Percentiles rank a stretch among this genome's conserved stretches.
phyloP scores from a whole-genome alignment of 2,329 filamentous ascomycete genomes.

The Aspergillus arachidicola region DNA sequence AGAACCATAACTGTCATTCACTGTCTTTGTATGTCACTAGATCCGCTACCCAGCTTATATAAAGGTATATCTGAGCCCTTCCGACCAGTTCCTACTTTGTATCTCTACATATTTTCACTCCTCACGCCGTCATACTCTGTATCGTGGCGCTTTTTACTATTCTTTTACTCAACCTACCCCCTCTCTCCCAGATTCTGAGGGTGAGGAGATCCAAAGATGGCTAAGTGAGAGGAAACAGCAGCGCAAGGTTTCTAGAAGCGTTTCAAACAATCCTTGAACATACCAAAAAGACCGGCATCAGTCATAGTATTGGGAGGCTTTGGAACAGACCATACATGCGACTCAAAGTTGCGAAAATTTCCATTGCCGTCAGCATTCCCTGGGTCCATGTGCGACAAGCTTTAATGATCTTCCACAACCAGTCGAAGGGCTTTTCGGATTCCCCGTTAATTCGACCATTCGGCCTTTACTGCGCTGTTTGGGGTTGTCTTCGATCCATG shows the following conservation, averaged over 20 bases:
- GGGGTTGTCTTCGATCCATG: no score
- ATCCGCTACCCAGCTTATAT: neutral
- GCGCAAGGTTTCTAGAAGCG: no score
- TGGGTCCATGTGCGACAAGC: neutral
- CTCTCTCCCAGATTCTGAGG: no score
- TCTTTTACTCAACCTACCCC: neutral
- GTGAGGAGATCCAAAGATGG: no score
- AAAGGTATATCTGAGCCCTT: neutral
- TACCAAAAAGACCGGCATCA: neutral
- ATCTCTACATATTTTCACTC: neutral
- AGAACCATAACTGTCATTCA: no score
- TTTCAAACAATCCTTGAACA: no score
- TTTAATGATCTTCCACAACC: no score
- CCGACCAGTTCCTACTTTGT: neutral
- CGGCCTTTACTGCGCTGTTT: no score
- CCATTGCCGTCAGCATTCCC: neutral
- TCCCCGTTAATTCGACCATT: no score
- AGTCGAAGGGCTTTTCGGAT: no score
- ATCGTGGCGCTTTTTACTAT: neutral
- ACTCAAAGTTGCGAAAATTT: neutral
- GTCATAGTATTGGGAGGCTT: neutral
- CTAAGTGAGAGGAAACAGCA: no score
- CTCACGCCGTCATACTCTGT: neutral
- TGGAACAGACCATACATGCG: neutral
- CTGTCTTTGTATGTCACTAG: neutral